phyloP scores from a whole-genome alignment of 441 rosid species.

The Brassica balearica region DNA sequence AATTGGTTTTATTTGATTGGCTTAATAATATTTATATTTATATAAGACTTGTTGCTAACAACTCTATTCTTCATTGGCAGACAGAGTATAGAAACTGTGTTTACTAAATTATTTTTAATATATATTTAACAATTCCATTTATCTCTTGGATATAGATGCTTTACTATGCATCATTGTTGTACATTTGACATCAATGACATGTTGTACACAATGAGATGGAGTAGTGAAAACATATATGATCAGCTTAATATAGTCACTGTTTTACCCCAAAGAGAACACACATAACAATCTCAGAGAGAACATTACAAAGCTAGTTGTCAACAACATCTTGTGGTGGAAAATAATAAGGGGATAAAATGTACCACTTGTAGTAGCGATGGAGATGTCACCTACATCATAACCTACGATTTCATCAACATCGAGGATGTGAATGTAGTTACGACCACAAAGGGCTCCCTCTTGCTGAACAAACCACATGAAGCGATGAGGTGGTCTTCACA shows the following conservation, averaged over 20 bases:
- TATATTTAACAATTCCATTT: background rate
- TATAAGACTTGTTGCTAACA: background rate
- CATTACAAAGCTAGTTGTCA: constrained; percentile 4
- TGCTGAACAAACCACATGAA: background rate
- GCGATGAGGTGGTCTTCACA: background rate
- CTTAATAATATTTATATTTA: background rate
- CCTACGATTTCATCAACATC: background rate
- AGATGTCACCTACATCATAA: background rate
- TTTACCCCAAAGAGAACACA: background rate
- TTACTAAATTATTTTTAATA: constrained; percentile 2
- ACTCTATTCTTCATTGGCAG: background rate
- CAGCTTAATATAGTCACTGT: constrained; percentile 1
- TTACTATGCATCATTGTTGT: background rate
- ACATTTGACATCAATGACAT: background rate
- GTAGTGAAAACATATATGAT: background rate
- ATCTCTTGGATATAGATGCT: background rate
- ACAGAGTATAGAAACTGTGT: background rate
- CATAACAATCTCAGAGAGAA: background rate
- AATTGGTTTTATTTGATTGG: background rate
- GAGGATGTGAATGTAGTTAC: constrained; percentile 4
- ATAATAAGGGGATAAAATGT: background rate
- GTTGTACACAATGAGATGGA: background rate
- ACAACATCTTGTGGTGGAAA: constrained; percentile 2
- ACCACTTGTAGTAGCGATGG: background rate
- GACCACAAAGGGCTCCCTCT: background rate